Conservation (phyloP, 768 basidiomycete genomes). For the Rhizopogon salebrosus region DNA sequence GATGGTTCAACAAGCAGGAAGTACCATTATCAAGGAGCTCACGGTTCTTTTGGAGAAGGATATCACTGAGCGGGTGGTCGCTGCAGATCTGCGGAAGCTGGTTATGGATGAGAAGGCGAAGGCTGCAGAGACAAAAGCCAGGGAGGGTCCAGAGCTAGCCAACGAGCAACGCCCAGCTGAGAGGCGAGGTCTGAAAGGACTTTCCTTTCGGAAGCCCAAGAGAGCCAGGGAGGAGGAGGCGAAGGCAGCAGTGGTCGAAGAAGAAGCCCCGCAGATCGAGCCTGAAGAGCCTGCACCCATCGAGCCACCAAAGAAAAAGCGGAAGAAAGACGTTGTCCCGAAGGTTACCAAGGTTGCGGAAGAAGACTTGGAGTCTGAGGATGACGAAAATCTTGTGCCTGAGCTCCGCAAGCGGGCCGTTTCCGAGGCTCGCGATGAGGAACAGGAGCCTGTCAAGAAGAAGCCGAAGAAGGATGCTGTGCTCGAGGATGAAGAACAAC, state of each 20-base stretch:
- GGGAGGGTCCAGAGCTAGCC: conserved; percentile 26
- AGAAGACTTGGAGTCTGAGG: conserved; percentile 56
- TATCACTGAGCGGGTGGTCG: conserved; percentile 56
- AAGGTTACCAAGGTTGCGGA: conserved; percentile 32
- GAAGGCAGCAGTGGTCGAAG: conserved; percentile 17
- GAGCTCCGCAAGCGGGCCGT: conserved; percentile 40
- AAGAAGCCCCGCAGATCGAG: conserved; percentile 20
- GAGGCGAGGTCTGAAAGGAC: conserved; percentile 37
- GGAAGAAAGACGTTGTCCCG: conserved; percentile 42
- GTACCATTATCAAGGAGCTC: conserved; percentile 55
- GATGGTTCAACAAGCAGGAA: conserved; percentile 50
- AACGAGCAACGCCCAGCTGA: conserved; percentile 44
- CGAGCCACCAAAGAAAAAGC: conserved; percentile 53
- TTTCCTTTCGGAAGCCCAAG: conserved; percentile 41
- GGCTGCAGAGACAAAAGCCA: conserved; percentile 21
- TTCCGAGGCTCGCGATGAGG: conserved; percentile 36
- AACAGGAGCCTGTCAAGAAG: conserved; percentile 43
- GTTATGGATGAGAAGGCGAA: conserved; percentile 49
- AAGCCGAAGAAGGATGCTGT: conserved; percentile 20
- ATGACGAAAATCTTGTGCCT: conserved; percentile 38
- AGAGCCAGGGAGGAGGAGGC: conserved; percentile 31
- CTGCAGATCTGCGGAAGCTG: conserved; percentile 44
- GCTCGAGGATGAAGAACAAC: conserved; percentile 19
- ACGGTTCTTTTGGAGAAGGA: conserved; percentile 55
- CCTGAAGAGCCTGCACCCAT: conserved; percentile 31